Conservation (phyloP, 176 grass and related monocot genomes). For the Panicum miliaceum region DNA sequence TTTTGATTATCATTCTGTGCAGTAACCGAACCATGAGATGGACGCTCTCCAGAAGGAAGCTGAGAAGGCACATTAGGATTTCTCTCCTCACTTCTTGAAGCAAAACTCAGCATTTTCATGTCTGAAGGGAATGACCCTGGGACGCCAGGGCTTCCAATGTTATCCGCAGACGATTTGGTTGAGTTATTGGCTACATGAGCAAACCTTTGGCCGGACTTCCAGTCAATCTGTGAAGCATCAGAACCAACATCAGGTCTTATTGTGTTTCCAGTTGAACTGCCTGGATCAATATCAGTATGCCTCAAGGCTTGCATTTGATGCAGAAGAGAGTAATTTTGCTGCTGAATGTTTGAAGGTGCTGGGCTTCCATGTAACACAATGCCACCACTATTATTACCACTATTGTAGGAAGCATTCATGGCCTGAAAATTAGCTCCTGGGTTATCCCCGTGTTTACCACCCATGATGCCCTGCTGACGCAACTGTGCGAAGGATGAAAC, state of each 20-base stretch:
- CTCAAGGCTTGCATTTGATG: slow-evolving; percentile 88
- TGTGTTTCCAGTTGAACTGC: slow-evolving; percentile 59
- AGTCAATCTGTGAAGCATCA: slow-evolving; percentile 64
- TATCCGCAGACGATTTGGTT: slow-evolving; percentile 53
- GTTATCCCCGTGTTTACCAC: slow-evolving; percentile 55
- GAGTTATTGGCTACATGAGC: slow-evolving; percentile 58
- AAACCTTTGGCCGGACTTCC: slow-evolving; percentile 62
- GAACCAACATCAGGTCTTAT: slow-evolving; percentile 65
- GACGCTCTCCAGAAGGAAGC: slow-evolving; percentile 50
- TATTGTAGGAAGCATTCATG: slow-evolving; percentile 49
- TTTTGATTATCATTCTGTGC: slow-evolving; percentile 56
- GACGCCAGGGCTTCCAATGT: slow-evolving; percentile 47
- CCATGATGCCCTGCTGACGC: slow-evolving; percentile 63
- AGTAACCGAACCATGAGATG: slow-evolving; percentile 40
- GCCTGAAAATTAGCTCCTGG: slow-evolving; percentile 51
- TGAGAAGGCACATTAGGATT: slow-evolving; percentile 47
- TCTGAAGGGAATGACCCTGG: slow-evolving; percentile 64
- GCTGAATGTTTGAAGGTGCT: slow-evolving; percentile 66
- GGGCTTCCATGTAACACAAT: slow-evolving; percentile 65
- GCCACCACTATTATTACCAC: slow-evolving; percentile 41
- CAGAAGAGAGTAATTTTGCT: slow-evolving; percentile 73
- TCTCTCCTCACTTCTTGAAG: slow-evolving; percentile 69
- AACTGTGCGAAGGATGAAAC: slow-evolving; percentile 64
- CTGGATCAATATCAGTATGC: slow-evolving; percentile 63
- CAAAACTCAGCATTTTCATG: slow-evolving; percentile 78